Conservation (phyloP, 768 basidiomycete species). For the Rhizopogon salebrosus region DNA sequence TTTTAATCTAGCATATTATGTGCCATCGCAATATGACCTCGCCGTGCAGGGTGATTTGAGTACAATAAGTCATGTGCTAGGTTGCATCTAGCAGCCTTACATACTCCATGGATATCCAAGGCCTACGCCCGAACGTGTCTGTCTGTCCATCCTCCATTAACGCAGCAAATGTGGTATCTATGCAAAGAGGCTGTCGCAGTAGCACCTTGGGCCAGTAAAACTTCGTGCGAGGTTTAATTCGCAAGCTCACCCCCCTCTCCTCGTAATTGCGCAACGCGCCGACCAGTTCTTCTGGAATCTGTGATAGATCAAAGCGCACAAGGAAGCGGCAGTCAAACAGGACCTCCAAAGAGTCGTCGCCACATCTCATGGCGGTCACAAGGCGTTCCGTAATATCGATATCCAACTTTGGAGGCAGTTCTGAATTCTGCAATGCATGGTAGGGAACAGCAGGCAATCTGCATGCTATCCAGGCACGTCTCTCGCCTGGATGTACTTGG, state of each 20-base stretch:
- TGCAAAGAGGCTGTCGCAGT: slow-evolving; percentile 12
- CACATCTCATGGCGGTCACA: slow-evolving; percentile 6
- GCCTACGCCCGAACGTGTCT: slow-evolving; percentile 11
- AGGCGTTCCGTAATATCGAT: slow-evolving; percentile 39
- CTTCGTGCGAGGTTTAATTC: slow-evolving; percentile 31
- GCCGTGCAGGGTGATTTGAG: background rate
- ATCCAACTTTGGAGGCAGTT: slow-evolving; percentile 22
- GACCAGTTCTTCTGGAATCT: slow-evolving; percentile 37
- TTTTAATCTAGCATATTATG: no score
- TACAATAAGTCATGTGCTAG: background rate
- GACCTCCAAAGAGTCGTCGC: slow-evolving; percentile 27
- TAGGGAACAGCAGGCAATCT: slow-evolving; percentile 46
- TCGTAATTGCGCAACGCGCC: slow-evolving; percentile 17
- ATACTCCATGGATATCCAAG: slow-evolving; percentile 43
- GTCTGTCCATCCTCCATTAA: slow-evolving; percentile 6
- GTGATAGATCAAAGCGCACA: slow-evolving; percentile 38
- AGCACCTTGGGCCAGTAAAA: slow-evolving; percentile 50
- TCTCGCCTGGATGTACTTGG: slow-evolving; percentile 13
- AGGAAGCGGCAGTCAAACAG: slow-evolving; percentile 68
- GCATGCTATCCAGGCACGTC: slow-evolving; percentile 56
- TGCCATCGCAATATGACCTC: no score
- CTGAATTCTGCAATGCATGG: slow-evolving; percentile 22
- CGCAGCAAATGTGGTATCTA: slow-evolving; percentile 20
- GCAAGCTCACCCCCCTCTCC: slow-evolving; percentile 21
- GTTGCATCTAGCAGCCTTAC: slow-evolving; percentile 33